phyloP scores from a whole-genome alignment of 495 filamentous ascomycete genomes.

The Hypoxylon lienhwacheense region DNA sequence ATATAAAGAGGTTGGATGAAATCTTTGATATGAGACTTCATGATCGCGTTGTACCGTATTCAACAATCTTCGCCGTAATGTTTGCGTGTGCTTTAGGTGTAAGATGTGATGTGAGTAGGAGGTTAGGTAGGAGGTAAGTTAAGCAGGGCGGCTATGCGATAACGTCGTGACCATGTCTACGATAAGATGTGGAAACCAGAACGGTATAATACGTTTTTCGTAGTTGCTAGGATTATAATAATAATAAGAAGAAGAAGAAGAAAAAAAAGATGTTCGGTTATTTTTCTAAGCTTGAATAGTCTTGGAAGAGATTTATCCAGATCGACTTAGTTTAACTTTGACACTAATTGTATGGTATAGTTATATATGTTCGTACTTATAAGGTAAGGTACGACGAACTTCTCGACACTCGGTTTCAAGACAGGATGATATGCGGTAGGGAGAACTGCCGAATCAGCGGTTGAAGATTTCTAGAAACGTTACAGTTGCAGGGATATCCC shows the following conservation, averaged over 20 bases:
- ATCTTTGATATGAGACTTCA: constrained; percentile 38
- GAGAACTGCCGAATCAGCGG: constrained; percentile 36
- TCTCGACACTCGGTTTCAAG: no score
- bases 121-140: no score
- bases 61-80: no score
- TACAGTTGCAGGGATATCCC: constrained; percentile 36
- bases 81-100: no score
- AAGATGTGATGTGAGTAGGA: neutral
- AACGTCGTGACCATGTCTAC: constrained; percentile 24
- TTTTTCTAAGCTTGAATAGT: neutral
- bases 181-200: constrained; percentile 3
- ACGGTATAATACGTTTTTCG: neutral
- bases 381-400: no score
- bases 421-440: constrained; percentile 20
- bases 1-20: constrained; percentile 52
- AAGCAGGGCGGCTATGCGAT: neutral
- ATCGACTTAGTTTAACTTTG: neutral
- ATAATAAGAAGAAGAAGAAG: neutral
- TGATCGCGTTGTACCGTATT: constrained; percentile 22
- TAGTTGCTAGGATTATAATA: neutral
- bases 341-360: constrained; percentile 3
- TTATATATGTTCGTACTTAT: constrained; percentile 16
- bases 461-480: constrained; percentile 38
- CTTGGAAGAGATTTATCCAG: neutral
- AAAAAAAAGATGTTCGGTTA: neutral